A percentile compares a stretch with the other conserved stretches of the same genome.
phyloP scores from a whole-genome alignment of 2,329 filamentous ascomycete genomes.

The Fusarium sp. region DNA sequence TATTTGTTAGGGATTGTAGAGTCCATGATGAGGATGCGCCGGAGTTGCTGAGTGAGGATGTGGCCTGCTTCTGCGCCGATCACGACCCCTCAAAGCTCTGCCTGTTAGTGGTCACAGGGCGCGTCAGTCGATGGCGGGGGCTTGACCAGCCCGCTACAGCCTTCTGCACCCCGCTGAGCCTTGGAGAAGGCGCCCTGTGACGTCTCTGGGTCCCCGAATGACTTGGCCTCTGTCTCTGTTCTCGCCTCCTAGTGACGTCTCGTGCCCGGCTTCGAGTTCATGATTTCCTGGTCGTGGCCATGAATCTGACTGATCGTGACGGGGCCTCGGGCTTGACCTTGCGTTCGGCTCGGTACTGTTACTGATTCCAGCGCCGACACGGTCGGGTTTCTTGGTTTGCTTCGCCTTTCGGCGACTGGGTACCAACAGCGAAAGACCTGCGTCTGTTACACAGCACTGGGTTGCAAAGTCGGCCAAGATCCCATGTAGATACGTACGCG shows the following conservation, averaged over 20 bases:
- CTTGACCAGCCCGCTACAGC: not conserved
- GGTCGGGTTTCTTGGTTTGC: not conserved
- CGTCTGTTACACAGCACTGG: not conserved
- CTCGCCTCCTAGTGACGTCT: not conserved
- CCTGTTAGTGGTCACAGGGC: slow-evolving; percentile 35
- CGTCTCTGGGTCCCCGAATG: not conserved
- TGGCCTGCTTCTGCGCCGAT: slow-evolving; percentile 38
- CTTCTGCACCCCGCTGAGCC: slow-evolving; percentile 16
- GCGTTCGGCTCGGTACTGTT: not conserved
- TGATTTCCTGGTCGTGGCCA: not conserved
- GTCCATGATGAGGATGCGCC: not conserved
- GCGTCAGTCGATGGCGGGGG: slow-evolving; percentile 36
- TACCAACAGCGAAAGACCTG: not conserved
- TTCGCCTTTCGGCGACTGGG: not conserved
- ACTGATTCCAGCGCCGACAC: not conserved
- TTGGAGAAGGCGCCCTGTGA: slow-evolving; percentile 3
- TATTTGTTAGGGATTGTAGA: slow-evolving; percentile 6
- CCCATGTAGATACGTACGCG: not conserved
- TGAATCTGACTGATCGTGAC: not conserved
- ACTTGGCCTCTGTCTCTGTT: slow-evolving; percentile 1
- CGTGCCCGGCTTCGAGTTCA: slow-evolving; percentile 6
- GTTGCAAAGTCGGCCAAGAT: not conserved
- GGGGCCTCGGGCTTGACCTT: slow-evolving; percentile 13
- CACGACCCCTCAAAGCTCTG: slow-evolving; percentile 16
- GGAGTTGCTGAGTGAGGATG: slow-evolving; percentile 18